These are phyloP conservation scores for Shiraia bambusicola DNA, from an alignment of 2,329 filamentous ascomycete species.

Conservation along the genomic window DNA sequence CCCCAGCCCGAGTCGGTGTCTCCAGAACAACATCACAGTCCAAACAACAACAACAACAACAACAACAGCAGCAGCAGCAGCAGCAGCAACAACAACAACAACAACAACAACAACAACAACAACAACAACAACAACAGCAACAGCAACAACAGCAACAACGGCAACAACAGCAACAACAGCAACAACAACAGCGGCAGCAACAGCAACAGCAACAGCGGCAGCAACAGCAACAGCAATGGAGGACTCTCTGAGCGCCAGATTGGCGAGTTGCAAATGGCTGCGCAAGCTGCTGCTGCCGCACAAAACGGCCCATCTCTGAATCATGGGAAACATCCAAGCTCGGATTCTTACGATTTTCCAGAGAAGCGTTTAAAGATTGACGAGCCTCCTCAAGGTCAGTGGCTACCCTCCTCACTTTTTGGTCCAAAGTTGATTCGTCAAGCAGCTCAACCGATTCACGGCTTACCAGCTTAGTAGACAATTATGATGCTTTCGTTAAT, in stretches of 20 bases:
- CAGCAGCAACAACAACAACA: slow-evolving; percentile 32
- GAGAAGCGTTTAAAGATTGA: slow-evolving; percentile 42
- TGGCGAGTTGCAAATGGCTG: slow-evolving; percentile 43
- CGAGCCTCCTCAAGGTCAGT: slow-evolving; percentile 39
- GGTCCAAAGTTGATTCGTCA: slow-evolving; percentile 34
- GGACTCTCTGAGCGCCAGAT: slow-evolving; percentile 43
- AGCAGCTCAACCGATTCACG: slow-evolving; percentile 27
- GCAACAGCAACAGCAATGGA: slow-evolving; percentile 31
- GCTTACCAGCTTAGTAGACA: slow-evolving; percentile 27
- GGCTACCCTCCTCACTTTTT: slow-evolving; percentile 21
- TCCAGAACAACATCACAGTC: slow-evolving; percentile 11
- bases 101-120: too few species aligned
- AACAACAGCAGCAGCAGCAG: slow-evolving; percentile 29
- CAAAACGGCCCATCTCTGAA: slow-evolving; percentile 35
- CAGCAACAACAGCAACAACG: too few species aligned
- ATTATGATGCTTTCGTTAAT: slow-evolving; percentile 23
- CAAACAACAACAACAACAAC: slow-evolving; percentile 30
- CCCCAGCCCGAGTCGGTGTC: slow-evolving; percentile 16
- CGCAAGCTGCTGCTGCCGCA: slow-evolving; percentile 38
- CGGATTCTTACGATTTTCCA: slow-evolving; percentile 37
- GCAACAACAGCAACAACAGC: too few species aligned
- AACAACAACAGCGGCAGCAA: too few species aligned
- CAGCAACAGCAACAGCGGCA: slow-evolving; percentile 25
- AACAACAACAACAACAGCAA: too few species aligned
- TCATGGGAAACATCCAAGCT: slow-evolving; percentile 37